Evolutionary conservation across 1,284 basidiomycete genomes (phyloP).

Genomic region (Ganoderma meredithae): DNA sequence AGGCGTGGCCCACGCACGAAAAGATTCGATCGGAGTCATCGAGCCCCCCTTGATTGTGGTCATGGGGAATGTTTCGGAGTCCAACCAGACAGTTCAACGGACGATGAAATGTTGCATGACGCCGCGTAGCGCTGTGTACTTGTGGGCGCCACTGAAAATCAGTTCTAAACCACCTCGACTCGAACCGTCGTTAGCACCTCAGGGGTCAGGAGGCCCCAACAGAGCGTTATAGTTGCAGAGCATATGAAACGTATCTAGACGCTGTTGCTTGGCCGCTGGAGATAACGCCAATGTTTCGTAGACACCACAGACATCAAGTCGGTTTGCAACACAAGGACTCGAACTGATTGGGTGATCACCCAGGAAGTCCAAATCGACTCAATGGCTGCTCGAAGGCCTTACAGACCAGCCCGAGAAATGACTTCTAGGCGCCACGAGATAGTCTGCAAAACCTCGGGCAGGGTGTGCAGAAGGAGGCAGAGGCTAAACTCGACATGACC

Average conservation of each 20-base stretch:
- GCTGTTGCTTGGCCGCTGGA: no score
- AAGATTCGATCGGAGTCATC: not conserved
- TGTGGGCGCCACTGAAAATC: not conserved
- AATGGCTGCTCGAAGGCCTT: no score
- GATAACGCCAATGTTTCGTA: no score
- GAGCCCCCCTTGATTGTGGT: not conserved
- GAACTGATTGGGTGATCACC: no score
- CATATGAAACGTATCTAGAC: no score
- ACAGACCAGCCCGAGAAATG: no score
- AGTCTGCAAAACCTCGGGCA: not conserved
- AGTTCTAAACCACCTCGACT: not conserved
- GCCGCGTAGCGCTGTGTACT: not conserved
- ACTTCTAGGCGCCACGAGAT: not conserved
- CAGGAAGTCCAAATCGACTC: no score
- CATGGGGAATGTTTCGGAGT: not conserved
- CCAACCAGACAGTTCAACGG: not conserved
- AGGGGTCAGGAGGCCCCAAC: not conserved
- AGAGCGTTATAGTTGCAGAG: no score
- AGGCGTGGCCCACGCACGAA: not conserved
- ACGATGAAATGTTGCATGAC: not conserved
- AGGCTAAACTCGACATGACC: not conserved
- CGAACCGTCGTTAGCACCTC: not conserved
- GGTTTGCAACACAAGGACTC: no score
- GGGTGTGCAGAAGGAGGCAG: not conserved
- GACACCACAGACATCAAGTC: no score